These are phyloP conservation scores for Middelhovenomyces tepae DNA, from an alignment of 805 yeast species.

Conservation along the genomic window DNA sequence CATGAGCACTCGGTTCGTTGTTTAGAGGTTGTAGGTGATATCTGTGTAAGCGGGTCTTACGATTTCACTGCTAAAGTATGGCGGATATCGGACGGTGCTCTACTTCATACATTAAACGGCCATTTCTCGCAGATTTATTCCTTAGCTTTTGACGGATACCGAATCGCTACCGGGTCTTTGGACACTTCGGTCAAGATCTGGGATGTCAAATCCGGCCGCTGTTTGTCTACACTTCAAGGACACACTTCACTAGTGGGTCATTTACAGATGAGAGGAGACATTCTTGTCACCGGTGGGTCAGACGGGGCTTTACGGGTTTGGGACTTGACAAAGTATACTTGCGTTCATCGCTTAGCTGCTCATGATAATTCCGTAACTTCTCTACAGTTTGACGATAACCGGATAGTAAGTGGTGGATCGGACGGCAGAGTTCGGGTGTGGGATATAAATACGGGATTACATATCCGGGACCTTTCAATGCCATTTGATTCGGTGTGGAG, in stretches of 20 bases:
- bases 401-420: slow-evolving; percentile 35
- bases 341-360: slow-evolving; percentile 54
- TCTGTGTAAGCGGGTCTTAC: slow-evolving; percentile 85
- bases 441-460: slow-evolving; percentile 31
- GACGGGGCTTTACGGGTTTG: slow-evolving; percentile 76
- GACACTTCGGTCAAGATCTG: slow-evolving; percentile 93
- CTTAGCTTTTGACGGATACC: slow-evolving; percentile 83
- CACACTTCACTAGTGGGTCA: slow-evolving; percentile 94
- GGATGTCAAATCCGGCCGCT: slow-evolving; percentile 84
- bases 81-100: slow-evolving; percentile 84
- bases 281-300: slow-evolving; percentile 75
- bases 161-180: slow-evolving; percentile 90
- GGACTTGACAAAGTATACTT: slow-evolving; percentile 71
- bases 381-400: slow-evolving; percentile 31
- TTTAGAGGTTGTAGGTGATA: slow-evolving; percentile 56
- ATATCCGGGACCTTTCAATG: slow-evolving; percentile 28
- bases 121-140: slow-evolving; percentile 86
- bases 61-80: slow-evolving; percentile 84
- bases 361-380: slow-evolving; percentile 37
- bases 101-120: slow-evolving; percentile 84
- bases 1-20: slow-evolving; percentile 68
- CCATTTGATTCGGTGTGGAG: slow-evolving; percentile 35
- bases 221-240: slow-evolving; percentile 63
- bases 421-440: slow-evolving; percentile 36
- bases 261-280: slow-evolving; percentile 60